Conservation (phyloP, 305 asterid genomes). For the Solanum aculeatissimum region DNA sequence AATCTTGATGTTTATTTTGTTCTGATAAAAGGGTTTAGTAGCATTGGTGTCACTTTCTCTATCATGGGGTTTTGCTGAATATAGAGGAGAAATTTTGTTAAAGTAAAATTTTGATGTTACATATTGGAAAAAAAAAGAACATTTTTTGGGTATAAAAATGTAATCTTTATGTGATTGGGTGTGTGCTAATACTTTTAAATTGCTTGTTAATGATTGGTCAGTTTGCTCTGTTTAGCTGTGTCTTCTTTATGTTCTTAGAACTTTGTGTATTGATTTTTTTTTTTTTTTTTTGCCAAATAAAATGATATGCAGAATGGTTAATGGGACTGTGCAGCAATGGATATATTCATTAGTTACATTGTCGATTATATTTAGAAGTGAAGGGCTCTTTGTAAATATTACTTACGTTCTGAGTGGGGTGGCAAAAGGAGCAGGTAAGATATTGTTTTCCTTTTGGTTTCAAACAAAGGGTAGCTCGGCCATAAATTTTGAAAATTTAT, state of each 20-base stretch:
- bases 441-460: background rate
- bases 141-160: background rate
- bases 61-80: background rate
- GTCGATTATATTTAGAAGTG: constrained; percentile 16
- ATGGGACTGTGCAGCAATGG: constrained; percentile 24
- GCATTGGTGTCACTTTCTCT: background rate
- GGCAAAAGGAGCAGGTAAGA: constrained; percentile 52
- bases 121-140: background rate
- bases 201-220: background rate
- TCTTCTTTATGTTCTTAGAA: background rate
- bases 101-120: background rate
- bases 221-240: background rate
- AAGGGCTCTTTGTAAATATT: constrained; percentile 32
- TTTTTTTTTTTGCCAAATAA: background rate
- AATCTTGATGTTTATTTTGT: background rate
- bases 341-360: constrained; percentile 16
- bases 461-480: background rate
- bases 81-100: background rate
- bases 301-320: constrained; percentile 20
- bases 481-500: background rate
- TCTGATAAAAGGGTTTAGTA: background rate
- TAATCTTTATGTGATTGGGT: background rate
- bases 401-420: constrained; percentile 46
- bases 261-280: background rate
- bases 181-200: background rate